Conservation (phyloP, 2,329 filamentous ascomycete species). For the Didymella lethalis region DNA sequence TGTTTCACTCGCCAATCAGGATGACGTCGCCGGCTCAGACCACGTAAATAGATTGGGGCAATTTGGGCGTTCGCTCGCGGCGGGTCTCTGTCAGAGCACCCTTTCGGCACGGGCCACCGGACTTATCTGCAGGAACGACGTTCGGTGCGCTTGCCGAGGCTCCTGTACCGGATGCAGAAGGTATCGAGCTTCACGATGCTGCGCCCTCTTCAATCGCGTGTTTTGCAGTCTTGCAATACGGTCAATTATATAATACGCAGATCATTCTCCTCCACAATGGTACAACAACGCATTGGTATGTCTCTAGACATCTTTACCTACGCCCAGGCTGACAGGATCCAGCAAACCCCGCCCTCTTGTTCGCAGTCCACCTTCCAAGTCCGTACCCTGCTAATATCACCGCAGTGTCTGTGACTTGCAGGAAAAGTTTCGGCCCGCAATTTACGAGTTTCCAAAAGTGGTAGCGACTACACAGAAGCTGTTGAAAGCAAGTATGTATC, state of each 20-base stretch:
- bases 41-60: slow-evolving; percentile 22
- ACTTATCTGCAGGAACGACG: slow-evolving; percentile 15
- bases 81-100: slow-evolving; percentile 25
- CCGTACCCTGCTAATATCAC: slow-evolving; percentile 30
- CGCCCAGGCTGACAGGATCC: slow-evolving; percentile 33
- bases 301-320: not conserved
- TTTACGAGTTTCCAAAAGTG: slow-evolving; percentile 84
- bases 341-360: slow-evolving; percentile 55
- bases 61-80: slow-evolving; percentile 26
- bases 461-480: slow-evolving; percentile 62
- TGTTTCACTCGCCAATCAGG: slow-evolving; percentile 23
- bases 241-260: not conserved
- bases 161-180: slow-evolving; percentile 17
- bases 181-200: slow-evolving; percentile 20
- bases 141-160: slow-evolving; percentile 27
- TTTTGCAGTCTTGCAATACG: slow-evolving; percentile 6
- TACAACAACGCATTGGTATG: slow-evolving; percentile 44
- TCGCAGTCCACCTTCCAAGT: slow-evolving; percentile 24
- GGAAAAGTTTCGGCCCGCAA: slow-evolving; percentile 86
- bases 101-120: slow-evolving; percentile 13
- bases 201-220: slow-evolving; percentile 24
- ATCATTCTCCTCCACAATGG: slow-evolving; percentile 36
- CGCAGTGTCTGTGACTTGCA: slow-evolving; percentile 90
- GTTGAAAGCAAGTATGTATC: slow-evolving; percentile 55
- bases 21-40: slow-evolving; percentile 19